These are phyloP conservation scores for Suillus alpinus DNA, from an alignment of 768 basidiomycete genomes.

Conservation along the genomic window DNA sequence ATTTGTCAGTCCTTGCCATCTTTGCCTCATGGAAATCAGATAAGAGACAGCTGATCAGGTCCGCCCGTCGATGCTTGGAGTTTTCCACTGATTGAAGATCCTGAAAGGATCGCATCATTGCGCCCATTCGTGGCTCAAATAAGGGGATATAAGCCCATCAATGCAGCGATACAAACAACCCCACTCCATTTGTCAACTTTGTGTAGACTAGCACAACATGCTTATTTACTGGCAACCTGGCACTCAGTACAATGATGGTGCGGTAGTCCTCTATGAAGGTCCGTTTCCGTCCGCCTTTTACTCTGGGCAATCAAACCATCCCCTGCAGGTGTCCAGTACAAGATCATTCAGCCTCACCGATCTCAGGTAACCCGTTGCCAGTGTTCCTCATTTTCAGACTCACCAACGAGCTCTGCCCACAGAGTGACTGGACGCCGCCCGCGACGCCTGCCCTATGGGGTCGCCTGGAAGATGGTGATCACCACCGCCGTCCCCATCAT, in stretches of 20 bases:
- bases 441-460: conserved; percentile 69
- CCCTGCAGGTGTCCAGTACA: conserved; percentile 48
- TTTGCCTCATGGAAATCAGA: conserved; percentile 1
- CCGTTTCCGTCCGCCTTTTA: conserved; percentile 1
- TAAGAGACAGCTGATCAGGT: background rate
- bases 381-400: conserved; percentile 1
- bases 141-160: background rate
- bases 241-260: conserved; percentile 51
- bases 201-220: conserved; percentile 30
- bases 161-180: background rate
- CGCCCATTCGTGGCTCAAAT: too few species aligned
- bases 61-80: background rate
- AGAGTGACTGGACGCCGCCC: conserved; percentile 70
- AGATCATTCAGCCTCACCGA: conserved; percentile 67
- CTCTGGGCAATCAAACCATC: conserved; percentile 12
- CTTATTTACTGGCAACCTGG: conserved; percentile 58
- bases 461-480: conserved; percentile 36
- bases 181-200: background rate
- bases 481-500: conserved; percentile 18
- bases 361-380: conserved; percentile 52
- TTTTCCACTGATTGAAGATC: background rate
- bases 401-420: conserved; percentile 1
- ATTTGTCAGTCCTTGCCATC: background rate
- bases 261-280: conserved; percentile 60
- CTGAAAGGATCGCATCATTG: background rate